Percentiles rank a stretch among this genome's conserved stretches.
Conservation (phyloP, 495 filamentous ascomycete genomes). For the Penicillium bialowiezense region DNA sequence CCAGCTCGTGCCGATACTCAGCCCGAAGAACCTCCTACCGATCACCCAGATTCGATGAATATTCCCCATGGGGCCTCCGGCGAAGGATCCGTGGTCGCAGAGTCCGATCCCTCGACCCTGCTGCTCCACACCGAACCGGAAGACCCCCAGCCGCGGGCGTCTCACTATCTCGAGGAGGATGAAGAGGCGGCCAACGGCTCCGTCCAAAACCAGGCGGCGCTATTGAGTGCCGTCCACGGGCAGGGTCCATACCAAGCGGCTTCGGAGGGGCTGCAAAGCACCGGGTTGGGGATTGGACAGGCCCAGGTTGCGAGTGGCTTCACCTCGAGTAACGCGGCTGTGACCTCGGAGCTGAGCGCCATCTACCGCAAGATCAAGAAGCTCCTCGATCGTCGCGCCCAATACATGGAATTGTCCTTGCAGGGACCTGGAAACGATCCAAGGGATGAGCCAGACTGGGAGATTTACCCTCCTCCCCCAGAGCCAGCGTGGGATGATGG, state of each 20-base stretch:
- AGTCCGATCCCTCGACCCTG: constrained; percentile 12
- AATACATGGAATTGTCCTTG: constrained; percentile 83
- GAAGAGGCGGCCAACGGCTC: constrained; percentile 41
- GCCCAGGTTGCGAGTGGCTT: constrained; percentile 42
- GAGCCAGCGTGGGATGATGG: constrained; percentile 85
- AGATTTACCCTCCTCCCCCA: constrained; percentile 85
- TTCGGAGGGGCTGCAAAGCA: constrained; percentile 48
- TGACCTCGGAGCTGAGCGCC: constrained; percentile 74
- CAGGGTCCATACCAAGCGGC: constrained; percentile 42
- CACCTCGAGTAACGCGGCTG: constrained; percentile 59
- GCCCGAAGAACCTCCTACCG: constrained; percentile 6
- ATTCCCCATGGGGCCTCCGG: constrained; percentile 4
- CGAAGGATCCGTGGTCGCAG: constrained; percentile 12
- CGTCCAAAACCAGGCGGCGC: constrained; percentile 42
- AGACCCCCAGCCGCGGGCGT: constrained; percentile 1
- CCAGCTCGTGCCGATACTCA: constrained; percentile 13
- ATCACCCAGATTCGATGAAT: constrained; percentile 1
- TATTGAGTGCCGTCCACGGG: constrained; percentile 47
- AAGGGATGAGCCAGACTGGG: constrained; percentile 78
- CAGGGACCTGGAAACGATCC: constrained; percentile 81
- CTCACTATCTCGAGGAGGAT: constrained; percentile 22
- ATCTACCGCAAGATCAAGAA: constrained; percentile 88
- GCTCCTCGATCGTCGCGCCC: constrained; percentile 79
- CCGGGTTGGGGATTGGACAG: constrained; percentile 49
- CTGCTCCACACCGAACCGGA: constrained; percentile 2